Evolutionary conservation across 2,329 filamentous ascomycete species (phyloP).

Genomic region (Botrytis galanthina): DNA sequence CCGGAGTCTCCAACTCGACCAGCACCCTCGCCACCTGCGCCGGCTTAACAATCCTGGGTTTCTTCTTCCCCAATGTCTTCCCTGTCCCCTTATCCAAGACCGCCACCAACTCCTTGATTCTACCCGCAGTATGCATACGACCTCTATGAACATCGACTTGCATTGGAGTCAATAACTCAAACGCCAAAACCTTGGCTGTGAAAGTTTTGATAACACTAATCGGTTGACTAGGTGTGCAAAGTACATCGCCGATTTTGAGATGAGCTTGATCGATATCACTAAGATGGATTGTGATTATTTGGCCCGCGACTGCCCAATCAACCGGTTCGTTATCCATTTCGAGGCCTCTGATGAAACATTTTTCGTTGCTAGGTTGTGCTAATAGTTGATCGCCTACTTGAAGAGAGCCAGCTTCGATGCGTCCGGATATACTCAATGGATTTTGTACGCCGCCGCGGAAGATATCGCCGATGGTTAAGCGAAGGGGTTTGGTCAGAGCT

Average conservation of each 20-base stretch:
- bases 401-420: conserved; percentile 78
- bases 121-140: conserved; percentile 73
- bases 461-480: conserved; percentile 84
- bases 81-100: conserved; percentile 78
- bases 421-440: conserved; percentile 80
- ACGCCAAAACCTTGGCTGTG: conserved; percentile 80
- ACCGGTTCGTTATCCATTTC: conserved; percentile 69
- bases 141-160: conserved; percentile 86
- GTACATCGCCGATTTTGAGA: conserved; percentile 77
- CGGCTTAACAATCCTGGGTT: conserved; percentile 78
- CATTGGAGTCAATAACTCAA: conserved; percentile 87
- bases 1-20: conserved; percentile 69
- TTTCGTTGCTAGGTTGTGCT: conserved; percentile 78
- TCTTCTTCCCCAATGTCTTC: conserved; percentile 69
- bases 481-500: conserved; percentile 73
- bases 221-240: conserved; percentile 69
- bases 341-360: conserved; percentile 76
- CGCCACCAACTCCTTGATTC: conserved; percentile 69
- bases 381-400: conserved; percentile 81
- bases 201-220: conserved; percentile 72
- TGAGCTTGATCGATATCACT: conserved; percentile 81
- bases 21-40: conserved; percentile 73
- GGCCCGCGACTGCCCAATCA: conserved; percentile 91
- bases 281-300: conserved; percentile 83
- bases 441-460: conserved; percentile 78